Evolutionary conservation across 768 basidiomycete species (phyloP).

Genomic region (Rhodotorula taiwanensis): DNA sequence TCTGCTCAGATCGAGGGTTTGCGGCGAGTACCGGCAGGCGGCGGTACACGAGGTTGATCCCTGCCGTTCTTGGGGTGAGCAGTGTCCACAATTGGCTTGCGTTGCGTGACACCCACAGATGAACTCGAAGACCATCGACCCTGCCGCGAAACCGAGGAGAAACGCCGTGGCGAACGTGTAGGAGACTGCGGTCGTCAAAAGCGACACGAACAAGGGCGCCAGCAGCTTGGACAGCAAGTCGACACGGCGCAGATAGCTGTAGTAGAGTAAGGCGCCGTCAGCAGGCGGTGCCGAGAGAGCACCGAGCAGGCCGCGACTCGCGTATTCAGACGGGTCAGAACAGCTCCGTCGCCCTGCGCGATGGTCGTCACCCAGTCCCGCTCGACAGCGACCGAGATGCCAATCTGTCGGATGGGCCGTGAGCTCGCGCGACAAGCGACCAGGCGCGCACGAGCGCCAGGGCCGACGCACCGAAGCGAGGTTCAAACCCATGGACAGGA

Average conservation of each 20-base stretch:
- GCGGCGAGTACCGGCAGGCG: constrained; percentile 45
- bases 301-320: constrained; percentile 35
- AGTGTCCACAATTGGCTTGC: too few relatives aligned
- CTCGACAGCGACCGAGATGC: constrained; percentile 51
- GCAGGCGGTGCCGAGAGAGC: too few relatives aligned
- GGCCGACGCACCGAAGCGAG: constrained; percentile 16
- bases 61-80: too few relatives aligned
- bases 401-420: constrained; percentile 34
- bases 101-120: constrained; percentile 41
- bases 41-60: constrained; percentile 48
- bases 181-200: constrained; percentile 47
- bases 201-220: constrained; percentile 53
- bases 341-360: constrained; percentile 43
- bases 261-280: background rate
- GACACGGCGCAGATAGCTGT: constrained; percentile 40
- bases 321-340: constrained; percentile 50
- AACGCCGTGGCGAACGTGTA: constrained; percentile 41
- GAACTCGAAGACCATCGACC: constrained; percentile 49
- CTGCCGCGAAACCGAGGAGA: constrained; percentile 45
- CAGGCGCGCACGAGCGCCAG: too few relatives aligned
- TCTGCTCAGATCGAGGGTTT: too few relatives aligned
- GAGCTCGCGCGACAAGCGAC: background rate
- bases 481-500: constrained; percentile 11
- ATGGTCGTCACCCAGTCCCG: constrained; percentile 54
- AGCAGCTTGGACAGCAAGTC: constrained; percentile 53